Conservation (phyloP, 441 rosid genomes). For the Breynia disticha region DNA sequence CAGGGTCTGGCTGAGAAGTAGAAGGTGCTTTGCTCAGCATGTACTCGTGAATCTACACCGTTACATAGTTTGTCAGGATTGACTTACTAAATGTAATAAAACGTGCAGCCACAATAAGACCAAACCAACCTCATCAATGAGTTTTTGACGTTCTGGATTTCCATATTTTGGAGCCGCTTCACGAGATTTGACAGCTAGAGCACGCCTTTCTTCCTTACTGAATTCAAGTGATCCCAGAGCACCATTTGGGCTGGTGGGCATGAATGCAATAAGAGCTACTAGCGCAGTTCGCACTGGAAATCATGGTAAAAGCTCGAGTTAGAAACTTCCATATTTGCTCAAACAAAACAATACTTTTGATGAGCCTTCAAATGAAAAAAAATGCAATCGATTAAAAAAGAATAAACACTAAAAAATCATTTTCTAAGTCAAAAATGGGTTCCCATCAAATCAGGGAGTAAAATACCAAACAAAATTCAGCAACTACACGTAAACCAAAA, state of each 20-base stretch:
- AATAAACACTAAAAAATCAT: no score
- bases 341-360: background rate
- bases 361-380: no score
- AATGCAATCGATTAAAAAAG: no score
- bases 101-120: background rate
- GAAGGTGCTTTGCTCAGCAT: slow-evolving; percentile 72
- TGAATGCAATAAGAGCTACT: slow-evolving; percentile 87
- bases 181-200: slow-evolving; percentile 78
- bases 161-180: slow-evolving; percentile 70
- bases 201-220: slow-evolving; percentile 72
- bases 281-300: slow-evolving; percentile 86
- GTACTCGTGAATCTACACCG: slow-evolving; percentile 65
- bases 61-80: slow-evolving; percentile 9
- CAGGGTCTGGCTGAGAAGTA: slow-evolving; percentile 32
- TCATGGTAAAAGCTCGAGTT: background rate
- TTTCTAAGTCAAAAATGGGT: no score
- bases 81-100: background rate
- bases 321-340: background rate
- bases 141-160: slow-evolving; percentile 67
- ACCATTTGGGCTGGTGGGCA: slow-evolving; percentile 92
- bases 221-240: slow-evolving; percentile 90
- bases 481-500: background rate
- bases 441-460: background rate
- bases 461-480: background rate
- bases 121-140: slow-evolving; percentile 69